Base-by-base conservation (phyloP, 2,329 filamentous ascomycete species). In the Aaosphaeria arxii region DNA sequence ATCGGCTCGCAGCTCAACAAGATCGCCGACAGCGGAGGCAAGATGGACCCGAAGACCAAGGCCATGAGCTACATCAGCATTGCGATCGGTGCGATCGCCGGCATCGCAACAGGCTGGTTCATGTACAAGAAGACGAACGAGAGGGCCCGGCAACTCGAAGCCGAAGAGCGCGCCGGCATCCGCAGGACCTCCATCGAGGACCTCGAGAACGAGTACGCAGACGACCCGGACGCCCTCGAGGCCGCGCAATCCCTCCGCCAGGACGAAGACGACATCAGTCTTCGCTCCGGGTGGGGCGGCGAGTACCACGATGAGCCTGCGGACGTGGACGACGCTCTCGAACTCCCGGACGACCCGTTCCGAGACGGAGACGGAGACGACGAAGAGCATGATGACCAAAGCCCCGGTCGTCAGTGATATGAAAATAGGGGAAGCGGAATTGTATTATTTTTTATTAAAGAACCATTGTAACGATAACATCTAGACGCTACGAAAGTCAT, bases 41-140 rank as follows among this genome's bases (percentile, higher is more conserved):
- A 87, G 57, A 96, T 97, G 92, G 85, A 88, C 51, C 72, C 80
- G 3, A 79, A 80, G 53, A 88, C 89, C 54, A 94, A 91, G 69
- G 79, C 84, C 30, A 76, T 97, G 61, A 95, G 94, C 71, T 96
- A 95, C 67, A 70, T 86, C 28, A 87, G 85, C 72, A 96, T 97
- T 70, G 64, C 83, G 11, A 70, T 91, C 49, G 88, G 89, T 30
- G 81, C 82, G 43, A 62, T 82, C 24, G 74, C 95, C 9, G 94
- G 94, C 41, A 74, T 87, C 24, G 79, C 76, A 29, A 91, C 94
- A 2, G 92, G 90, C 11, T 87, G 84, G 71, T 78, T 95, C 71
- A 95, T 99, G 66, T 99, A 96, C 74, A 80, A 80, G 59, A 78
- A 77, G 52, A 78, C 76, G 7, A 74, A 74, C 53, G 64, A 72